Evolutionary conservation across 352 stramenopile genomes (phyloP), one percentile per base, ranked within the genome.

Genomic region (Pythium angustatum): DNA sequence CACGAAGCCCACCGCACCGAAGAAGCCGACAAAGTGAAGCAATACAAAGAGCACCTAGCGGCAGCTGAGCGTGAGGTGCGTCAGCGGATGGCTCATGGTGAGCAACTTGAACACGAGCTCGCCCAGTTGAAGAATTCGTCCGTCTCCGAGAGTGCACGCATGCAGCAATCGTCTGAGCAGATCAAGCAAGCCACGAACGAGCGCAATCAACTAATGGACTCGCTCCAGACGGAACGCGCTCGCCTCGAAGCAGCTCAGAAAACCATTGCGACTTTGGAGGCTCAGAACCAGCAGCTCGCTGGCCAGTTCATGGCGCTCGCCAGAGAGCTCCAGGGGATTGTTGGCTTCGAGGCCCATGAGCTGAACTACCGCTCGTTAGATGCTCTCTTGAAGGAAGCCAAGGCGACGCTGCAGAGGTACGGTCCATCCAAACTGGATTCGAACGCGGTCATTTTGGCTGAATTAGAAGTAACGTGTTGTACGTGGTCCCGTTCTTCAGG

Each of bases 71-170:
- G 52, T 6, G 69, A 77, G n/a, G 58, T 79, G 2, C 50, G 53
- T 15, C 69, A 71, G 19, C 65, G 62, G 17, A 64, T 75, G 44
- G 52, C 62, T 4, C 66, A 75, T 33, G 31, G 75, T 10, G 66
- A 85, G 31, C 68, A 87, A n/a, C 64, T 83, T 15, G 76, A 91
- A 58, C 67, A 71, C 4, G 72, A 79, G 27, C 26, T 89, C 27
- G 69, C 78, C 15, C 68, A 86, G 19, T 44, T 62, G 21, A 60
- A 58, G 22, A 67, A 65, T 31, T 74, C 47, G 9, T 78, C 77
- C 1, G 71, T 70, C n/a, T 79, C 65, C 5, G 81, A 77, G 44
- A 75, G 52, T 4, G 57, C 64, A 41, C 62, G 62, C 19, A 45
- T 69, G 19, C 62, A 82, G 11, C 71, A 85, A 43, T 78, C 83